Conservation (phyloP, 495 filamentous ascomycete species). For the Astrothelium macrocarpum region DNA sequence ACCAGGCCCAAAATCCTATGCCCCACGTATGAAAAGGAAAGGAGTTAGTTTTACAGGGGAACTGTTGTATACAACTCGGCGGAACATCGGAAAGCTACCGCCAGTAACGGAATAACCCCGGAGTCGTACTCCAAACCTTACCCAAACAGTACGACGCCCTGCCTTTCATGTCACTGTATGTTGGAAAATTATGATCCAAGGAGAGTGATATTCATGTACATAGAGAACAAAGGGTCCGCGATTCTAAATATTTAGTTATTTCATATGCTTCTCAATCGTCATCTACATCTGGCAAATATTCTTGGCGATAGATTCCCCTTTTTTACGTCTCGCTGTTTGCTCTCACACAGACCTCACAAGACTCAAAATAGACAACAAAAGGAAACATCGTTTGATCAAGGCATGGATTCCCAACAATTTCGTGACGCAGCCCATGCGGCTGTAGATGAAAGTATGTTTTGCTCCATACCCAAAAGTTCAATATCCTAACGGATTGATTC, state of each 20-base stretch:
- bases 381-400: conserved; percentile 2
- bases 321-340: background rate
- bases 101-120: too few species aligned
- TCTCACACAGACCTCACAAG: background rate
- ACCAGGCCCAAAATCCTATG: too few species aligned
- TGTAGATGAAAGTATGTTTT: conserved; percentile 67
- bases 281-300: background rate
- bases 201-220: background rate
- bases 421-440: conserved; percentile 68
- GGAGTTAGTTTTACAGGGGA: background rate
- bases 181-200: too few species aligned
- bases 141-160: background rate
- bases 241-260: too few species aligned
- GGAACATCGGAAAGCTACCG: too few species aligned
- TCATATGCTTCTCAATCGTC: background rate
- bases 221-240: too few species aligned
- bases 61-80: too few species aligned
- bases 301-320: background rate
- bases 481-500: conserved; percentile 11
- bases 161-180: background rate
- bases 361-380: background rate
- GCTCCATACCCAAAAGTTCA: conserved; percentile 11
- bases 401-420: conserved; percentile 80
- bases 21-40: too few species aligned
- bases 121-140: too few species aligned